Conservation (phyloP, 495 filamentous ascomycete species). For the Ramalina intermedia region DNA sequence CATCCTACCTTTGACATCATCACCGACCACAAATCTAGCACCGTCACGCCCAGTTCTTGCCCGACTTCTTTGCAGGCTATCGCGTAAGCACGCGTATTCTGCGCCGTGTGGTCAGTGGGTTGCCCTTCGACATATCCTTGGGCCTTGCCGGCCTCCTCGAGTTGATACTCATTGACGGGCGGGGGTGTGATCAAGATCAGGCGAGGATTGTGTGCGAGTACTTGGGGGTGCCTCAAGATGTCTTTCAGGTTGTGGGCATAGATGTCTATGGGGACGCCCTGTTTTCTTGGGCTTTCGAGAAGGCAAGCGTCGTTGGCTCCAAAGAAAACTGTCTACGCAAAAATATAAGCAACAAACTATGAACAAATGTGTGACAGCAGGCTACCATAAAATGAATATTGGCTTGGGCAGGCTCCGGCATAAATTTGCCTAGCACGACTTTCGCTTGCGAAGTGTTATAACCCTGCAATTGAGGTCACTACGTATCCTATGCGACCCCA, state of each 20-base stretch:
- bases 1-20: constrained; percentile 53
- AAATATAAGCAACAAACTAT: background rate
- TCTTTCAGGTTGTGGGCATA: constrained; percentile 56
- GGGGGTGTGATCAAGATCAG: constrained; percentile 68
- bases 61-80: constrained; percentile 54
- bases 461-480: constrained; percentile 29
- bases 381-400: constrained; percentile 54
- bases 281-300: constrained; percentile 36
- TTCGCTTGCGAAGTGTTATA: constrained; percentile 55
- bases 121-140: constrained; percentile 34
- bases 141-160: constrained; percentile 35
- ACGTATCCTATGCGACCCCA: background rate
- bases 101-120: constrained; percentile 34
- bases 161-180: constrained; percentile 64
- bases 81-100: constrained; percentile 53
- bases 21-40: constrained; percentile 61
- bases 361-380: background rate
- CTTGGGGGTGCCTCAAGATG: constrained; percentile 53
- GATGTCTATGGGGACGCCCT: constrained; percentile 58
- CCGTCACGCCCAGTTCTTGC: constrained; percentile 42
- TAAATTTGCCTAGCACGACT: constrained; percentile 40
- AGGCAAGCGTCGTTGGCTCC: constrained; percentile 77
- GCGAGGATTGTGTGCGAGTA: constrained; percentile 52
- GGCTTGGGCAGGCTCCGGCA: constrained; percentile 39
- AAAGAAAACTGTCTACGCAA: constrained; percentile 55